Conservation (phyloP, 1,139 yeast species). For the Debaryomycetaceae sp. region DNA sequence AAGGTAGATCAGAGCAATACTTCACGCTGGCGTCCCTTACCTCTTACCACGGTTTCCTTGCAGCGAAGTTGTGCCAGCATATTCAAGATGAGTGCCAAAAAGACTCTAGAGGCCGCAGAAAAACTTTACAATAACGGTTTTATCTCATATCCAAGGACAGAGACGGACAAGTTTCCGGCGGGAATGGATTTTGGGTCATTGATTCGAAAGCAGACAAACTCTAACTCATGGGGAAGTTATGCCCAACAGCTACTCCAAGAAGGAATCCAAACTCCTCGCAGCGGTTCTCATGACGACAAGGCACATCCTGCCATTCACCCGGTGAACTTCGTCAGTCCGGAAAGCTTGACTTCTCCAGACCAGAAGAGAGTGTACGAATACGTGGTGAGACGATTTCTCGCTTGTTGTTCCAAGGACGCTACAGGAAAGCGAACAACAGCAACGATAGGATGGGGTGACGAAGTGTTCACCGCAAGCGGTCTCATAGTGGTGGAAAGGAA, state of each 20-base stretch:
- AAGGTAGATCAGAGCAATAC: constrained; percentile 61
- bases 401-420: constrained; percentile 91
- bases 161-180: constrained; percentile 82
- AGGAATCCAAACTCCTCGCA: constrained; percentile 59
- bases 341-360: constrained; percentile 34
- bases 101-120: constrained; percentile 82
- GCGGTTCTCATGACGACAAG: constrained; percentile 82
- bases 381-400: constrained; percentile 80
- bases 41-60: constrained; percentile 91
- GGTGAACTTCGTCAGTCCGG: constrained; percentile 45
- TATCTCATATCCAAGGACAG: constrained; percentile 95
- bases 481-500: constrained; percentile 68
- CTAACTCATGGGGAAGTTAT: constrained; percentile 47
- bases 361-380: constrained; percentile 82
- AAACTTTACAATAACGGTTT: constrained; percentile 79
- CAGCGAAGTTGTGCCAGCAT: constrained; percentile 80
- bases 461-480: constrained; percentile 68
- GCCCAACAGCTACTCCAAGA: constrained; percentile 31
- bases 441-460: constrained; percentile 73
- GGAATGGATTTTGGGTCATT: constrained; percentile 65
- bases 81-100: constrained; percentile 78
- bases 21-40: constrained; percentile 76
- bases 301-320: constrained; percentile 99
- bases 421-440: constrained; percentile 67
- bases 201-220: constrained; percentile 56